Conservation (phyloP, 2,329 filamentous ascomycete genomes). For the Lachnellula cervina region DNA sequence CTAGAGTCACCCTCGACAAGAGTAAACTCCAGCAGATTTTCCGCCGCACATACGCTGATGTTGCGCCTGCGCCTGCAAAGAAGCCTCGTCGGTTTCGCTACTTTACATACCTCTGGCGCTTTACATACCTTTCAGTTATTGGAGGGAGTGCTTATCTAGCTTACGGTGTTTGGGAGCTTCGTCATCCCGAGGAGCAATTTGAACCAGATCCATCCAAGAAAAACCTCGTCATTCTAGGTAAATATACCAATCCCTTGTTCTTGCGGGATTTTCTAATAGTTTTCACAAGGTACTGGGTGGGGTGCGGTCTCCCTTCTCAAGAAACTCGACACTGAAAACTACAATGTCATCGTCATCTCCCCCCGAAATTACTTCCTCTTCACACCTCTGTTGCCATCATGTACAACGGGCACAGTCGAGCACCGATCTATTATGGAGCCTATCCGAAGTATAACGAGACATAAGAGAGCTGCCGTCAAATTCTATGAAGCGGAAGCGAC, state of each 20-base stretch:
- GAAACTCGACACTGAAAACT: constrained; percentile 98
- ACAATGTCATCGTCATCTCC: constrained; percentile 97
- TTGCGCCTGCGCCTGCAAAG: constrained; percentile 34
- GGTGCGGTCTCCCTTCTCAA: constrained; percentile 93
- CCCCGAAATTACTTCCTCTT: constrained; percentile 99
- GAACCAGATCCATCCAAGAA: constrained; percentile 86
- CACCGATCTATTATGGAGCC: constrained; percentile 99
- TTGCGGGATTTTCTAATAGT: constrained; percentile 3
- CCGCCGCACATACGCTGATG: constrained; percentile 40
- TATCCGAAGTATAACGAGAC: constrained; percentile 88
- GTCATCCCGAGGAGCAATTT: constrained; percentile 75
- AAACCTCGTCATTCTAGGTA: constrained; percentile 93
- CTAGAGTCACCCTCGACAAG: constrained; percentile 19
- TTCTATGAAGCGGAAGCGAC: constrained; percentile 98
- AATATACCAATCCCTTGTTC: constrained; percentile 23
- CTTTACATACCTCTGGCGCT: constrained; percentile 77
- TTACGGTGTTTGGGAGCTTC: constrained; percentile 78
- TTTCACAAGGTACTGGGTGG: constrained; percentile 84
- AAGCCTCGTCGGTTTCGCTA: constrained; percentile 58
- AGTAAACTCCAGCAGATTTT: constrained; percentile 34
- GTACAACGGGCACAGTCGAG: constrained; percentile 95
- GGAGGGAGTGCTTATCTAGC: constrained; percentile 65
- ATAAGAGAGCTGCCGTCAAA: constrained; percentile 89
- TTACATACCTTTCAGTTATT: constrained; percentile 71
- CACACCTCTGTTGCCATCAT: constrained; percentile 93